Base-by-base conservation (phyloP, 768 basidiomycete genomes). In the Amanita inopinata region DNA sequence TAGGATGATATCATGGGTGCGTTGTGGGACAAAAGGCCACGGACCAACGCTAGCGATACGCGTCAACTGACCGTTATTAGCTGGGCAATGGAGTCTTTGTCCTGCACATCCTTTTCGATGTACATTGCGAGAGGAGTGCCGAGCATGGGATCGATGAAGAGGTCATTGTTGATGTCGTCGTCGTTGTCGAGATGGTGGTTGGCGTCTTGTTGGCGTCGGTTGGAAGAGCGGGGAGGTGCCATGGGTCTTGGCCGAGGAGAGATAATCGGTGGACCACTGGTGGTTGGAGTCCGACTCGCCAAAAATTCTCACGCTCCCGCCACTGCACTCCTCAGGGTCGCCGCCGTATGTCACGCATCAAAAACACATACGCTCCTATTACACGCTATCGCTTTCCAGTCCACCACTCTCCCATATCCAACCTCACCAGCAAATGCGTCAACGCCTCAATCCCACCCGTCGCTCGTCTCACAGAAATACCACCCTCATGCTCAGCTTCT, bases 131-230 rank as follows among this genome's bases (percentile, higher is more conserved):
- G 70, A 2, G 85, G 78, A 1, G 69, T 76, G 52, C 88, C 88
- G 59, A 86, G 73, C 74, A 85, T 80, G 51, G 83, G 83, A 57
- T 91, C 87, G 38, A 87, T 65, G 56, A 91, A 91, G 43, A 90
- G 69, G 39, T 71, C 68, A 32, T 54, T 56, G 49, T 66, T 65
- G 48, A 63, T 55, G 48, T 62, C 58, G 52, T 60, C 65, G 33
- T 62, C 56, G 18, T 58, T 46, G 48, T 59, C 45, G 47, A 56
- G 54, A 47, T 58, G 47, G 40, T 49, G 47, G 48, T 54, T 56
- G 42, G 57, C 51, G 40, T 57, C 52, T 30, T 56, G 50, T 36
- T 60, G 56, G 41, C 72, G 76, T 58, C 73, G 68, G 55, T 61
- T 65, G 49, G 70, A 66, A 60, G 75, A 65, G 62, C 78, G 79